Evolutionary conservation across 768 basidiomycete species (phyloP).

Genomic region (Boletus pseudopeckii): DNA sequence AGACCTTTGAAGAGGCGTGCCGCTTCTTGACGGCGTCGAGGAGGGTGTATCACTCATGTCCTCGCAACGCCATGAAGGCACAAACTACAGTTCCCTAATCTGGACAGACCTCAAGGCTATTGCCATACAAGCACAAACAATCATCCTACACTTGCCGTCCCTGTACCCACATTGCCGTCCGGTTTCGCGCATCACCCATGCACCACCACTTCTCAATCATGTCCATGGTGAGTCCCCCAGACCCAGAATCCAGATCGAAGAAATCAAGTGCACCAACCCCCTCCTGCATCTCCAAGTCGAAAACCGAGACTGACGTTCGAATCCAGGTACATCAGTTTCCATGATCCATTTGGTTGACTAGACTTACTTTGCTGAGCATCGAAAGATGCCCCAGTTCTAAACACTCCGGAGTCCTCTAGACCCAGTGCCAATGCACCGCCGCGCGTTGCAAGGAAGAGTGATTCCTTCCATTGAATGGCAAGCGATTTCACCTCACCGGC

Average conservation of each 20-base stretch:
- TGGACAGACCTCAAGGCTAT: neutral
- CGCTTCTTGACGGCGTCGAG: conserved; percentile 35
- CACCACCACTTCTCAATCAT: conserved; percentile 92
- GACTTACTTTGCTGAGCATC: conserved; percentile 74
- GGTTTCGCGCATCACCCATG: conserved; percentile 67
- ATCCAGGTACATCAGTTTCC: neutral
- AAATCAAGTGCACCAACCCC: conserved; percentile 72
- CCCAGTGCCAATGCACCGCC: conserved; percentile 75
- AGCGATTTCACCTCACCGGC: conserved; percentile 25
- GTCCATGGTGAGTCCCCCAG: conserved; percentile 38
- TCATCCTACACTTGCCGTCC: conserved; percentile 38
- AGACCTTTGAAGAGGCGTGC: conserved; percentile 36
- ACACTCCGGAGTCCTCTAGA: conserved; percentile 49
- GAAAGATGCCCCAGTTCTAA: conserved; percentile 60
- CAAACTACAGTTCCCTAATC: neutral
- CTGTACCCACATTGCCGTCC: conserved; percentile 72
- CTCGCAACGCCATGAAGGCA: conserved; percentile 5
- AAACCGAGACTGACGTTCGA: conserved; percentile 41
- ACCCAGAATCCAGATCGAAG: conserved; percentile 41
- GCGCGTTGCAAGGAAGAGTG: conserved; percentile 75
- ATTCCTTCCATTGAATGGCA: conserved; percentile 76
- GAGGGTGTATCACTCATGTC: conserved; percentile 30
- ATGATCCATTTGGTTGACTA: neutral
- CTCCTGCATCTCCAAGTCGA: conserved; percentile 34
- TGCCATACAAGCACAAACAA: conserved; percentile 17